Percentiles rank a stretch among this genome's conserved stretches.
phyloP scores from a whole-genome alignment of 192 early-diverging fungal genomes.

The Podila epigama region DNA sequence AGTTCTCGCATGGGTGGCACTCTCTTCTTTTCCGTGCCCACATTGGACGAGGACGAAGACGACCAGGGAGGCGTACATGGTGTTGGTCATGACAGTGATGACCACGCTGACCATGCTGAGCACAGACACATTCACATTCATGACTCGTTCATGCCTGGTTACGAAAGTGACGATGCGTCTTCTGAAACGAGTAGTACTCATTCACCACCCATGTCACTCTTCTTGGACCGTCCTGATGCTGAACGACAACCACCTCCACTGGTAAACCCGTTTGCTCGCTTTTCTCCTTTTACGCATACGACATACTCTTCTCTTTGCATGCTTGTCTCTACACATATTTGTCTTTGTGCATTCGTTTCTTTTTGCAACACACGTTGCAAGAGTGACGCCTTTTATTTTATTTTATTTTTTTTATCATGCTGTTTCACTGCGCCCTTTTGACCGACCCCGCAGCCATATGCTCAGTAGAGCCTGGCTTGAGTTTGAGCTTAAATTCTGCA shows the following conservation, averaged over 20 bases:
- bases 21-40: constrained; percentile 45
- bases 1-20: constrained; percentile 40
- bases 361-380: no score
- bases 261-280: constrained; percentile 26
- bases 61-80: constrained; percentile 2
- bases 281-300: background rate
- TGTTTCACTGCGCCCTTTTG: background rate
- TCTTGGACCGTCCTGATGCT: constrained; percentile 28
- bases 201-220: constrained; percentile 46
- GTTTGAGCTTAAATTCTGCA: no score
- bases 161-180: constrained; percentile 34
- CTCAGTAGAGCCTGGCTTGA: constrained; percentile 3
- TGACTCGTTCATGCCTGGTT: constrained; percentile 30
- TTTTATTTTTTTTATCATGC: constrained; percentile 5
- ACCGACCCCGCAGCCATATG: constrained; percentile 16
- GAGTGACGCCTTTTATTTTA: constrained; percentile 28
- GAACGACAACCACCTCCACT: constrained; percentile 24
- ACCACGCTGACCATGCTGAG: background rate
- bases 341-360: no score
- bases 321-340: no score
- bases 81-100: background rate
- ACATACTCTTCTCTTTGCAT: no score
- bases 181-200: constrained; percentile 37
- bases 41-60: constrained; percentile 30
- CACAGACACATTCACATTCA: constrained; percentile 5